Evolutionary conservation across 192 early-diverging fungal species (phyloP), one percentile per base, ranked within the genome.

Genomic region (Linnemannia schmuckeri): DNA sequence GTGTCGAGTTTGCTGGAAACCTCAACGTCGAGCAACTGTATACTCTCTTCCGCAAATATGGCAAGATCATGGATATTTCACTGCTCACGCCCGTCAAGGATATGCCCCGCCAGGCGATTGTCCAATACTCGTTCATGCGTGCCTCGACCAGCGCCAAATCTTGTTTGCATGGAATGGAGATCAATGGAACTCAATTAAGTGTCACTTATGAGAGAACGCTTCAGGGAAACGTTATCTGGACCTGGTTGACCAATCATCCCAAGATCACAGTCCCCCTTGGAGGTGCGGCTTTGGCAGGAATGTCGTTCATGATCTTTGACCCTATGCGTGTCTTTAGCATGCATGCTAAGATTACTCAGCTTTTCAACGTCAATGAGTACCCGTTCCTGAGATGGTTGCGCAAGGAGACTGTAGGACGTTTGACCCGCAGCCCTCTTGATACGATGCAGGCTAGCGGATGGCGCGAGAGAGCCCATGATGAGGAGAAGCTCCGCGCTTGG

Each of bases 241-340:
- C 35, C 6, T 87, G 85, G 85, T 47, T 87, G n/a, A 76, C 66
- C 3, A 81, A 81, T 40, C 85, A 87, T 33, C 79, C 85, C 0
- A 76, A 76, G 37, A 38, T 81, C 68, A 87, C 52, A 18, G 79
- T 87, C 17, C 85, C 85, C 0, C 52, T 81, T 4, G 85, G 79
- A 5, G 85, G 75, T 75, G 49, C 66, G 38, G 72, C 95, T n/a
- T 82, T 96, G 20, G 96, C 97, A 0, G 94, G 91, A 15, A 82
- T 97, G 22, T 93, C 95, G 18, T 97, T 97, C 86, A 91, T 94
- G 35, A 83, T 97, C 27, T 98, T 99, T 88, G 98, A 98, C 74
- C 97, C 98, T 3, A 91, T 97, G 74, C 94, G 98, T 54, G 92
- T 95, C 61, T 98, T 97, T 80, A 96, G 94, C 82, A 95, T 98